Evolutionary conservation across 768 basidiomycete species (phyloP), one percentile per base, ranked within the genome.

Genomic region (Russula emetica): DNA sequence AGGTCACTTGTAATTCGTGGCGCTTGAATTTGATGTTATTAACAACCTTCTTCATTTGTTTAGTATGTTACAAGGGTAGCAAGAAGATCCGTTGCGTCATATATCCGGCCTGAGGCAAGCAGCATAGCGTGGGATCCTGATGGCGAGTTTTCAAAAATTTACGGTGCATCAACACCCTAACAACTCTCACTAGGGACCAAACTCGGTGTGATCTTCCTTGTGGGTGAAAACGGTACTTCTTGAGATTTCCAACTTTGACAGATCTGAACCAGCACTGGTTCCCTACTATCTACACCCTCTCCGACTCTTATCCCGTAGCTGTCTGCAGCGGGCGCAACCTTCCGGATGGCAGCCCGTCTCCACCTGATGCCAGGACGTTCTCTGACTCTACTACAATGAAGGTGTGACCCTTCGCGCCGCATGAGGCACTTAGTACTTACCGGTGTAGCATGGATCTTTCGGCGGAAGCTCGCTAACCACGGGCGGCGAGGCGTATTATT

Each of bases 321-420:
- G 77, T 84, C 2, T 85, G 87, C 71, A 88, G 79, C 59, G 87
- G 83, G 8, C 73, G 74, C 47, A 80, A 82, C 57, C 75, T 78
- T 3, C 84, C 87, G 8, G 79, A 83, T 58, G 86, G 87, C 42
- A 77, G 76, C 6, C 79, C 79, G 6, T 71, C 81, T 34, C 74
- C 79, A 42, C 34, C 74, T 8, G 77, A 77, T 40, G 75, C 83
- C 67, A 75, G 82, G 57, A 79, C 82, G 4, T 92, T 90, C 72
- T 78, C 78, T 0, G 92, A 92, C 71, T 80, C 81, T 0, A 89
- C 86, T 64, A 91, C 90, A 1, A 90, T 88, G 79, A 92, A 92
- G 79, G 90, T 85, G 60, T 26, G 51, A 11, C 5, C 16, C n/a
- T 18, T 20, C 42, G 30, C 18, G 44, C 10, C 20, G 22, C 9